phyloP scores from a whole-genome alignment of 768 basidiomycete species.

The Candolleomyces aberdarensis region DNA sequence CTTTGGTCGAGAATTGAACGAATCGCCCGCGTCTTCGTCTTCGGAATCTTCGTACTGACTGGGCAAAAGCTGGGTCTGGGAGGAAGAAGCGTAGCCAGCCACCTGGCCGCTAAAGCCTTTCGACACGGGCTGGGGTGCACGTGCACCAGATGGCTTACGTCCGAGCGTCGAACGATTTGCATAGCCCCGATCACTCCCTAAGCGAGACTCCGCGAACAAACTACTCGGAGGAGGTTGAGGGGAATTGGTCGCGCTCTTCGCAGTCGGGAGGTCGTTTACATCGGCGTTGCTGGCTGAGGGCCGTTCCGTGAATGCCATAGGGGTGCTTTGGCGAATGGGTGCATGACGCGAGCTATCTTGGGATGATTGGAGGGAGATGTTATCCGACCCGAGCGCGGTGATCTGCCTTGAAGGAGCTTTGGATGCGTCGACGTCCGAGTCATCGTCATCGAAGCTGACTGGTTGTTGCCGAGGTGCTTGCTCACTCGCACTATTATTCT shows the following conservation, averaged over 20 bases:
- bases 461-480: constrained; percentile 9
- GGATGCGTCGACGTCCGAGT: constrained; percentile 1
- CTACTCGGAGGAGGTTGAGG: constrained; percentile 3
- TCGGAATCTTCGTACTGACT: constrained; percentile 28
- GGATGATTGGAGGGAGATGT: constrained; percentile 6
- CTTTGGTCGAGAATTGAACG: constrained; percentile 2
- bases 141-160: constrained; percentile 82
- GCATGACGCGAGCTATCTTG: constrained; percentile 12
- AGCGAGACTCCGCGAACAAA: not conserved
- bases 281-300: constrained; percentile 13
- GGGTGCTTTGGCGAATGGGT: constrained; percentile 32
- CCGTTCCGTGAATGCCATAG: constrained; percentile 35
- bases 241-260: constrained; percentile 11
- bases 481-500: not conserved
- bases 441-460: constrained; percentile 34
- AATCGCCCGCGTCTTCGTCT: constrained; percentile 18
- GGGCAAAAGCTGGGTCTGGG: constrained; percentile 23
- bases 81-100: constrained; percentile 28
- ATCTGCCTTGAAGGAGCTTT: not conserved
- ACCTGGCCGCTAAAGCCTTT: constrained; percentile 32
- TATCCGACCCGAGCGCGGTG: not conserved
- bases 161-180: constrained; percentile 40
- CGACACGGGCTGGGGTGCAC: constrained; percentile 53
- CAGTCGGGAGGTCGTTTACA: constrained; percentile 14
- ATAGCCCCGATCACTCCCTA: constrained; percentile 4